These are phyloP conservation scores for Phytopythium mirpurense DNA, from an alignment of 352 stramenopile species.

Conservation along the genomic window DNA sequence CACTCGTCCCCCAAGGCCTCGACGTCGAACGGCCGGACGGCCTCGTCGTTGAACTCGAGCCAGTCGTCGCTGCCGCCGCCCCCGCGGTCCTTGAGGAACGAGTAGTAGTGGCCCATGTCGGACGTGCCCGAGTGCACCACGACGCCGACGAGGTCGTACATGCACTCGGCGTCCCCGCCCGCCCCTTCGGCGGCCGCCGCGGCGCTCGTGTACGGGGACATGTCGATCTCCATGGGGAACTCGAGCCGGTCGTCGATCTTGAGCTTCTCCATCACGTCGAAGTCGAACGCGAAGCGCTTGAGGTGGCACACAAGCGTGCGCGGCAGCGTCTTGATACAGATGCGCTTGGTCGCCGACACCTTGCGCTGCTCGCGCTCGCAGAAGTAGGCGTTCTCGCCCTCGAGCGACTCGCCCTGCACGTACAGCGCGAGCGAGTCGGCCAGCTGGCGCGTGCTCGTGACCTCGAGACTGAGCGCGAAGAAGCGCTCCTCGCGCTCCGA, in stretches of 20 bases:
- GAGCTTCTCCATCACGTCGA: constrained; percentile 83
- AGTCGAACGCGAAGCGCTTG: constrained; percentile 89
- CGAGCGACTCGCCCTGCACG: constrained; percentile 65
- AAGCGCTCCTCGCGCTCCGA: constrained; percentile 84
- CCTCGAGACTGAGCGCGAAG: constrained; percentile 75
- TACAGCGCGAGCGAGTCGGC: constrained; percentile 60
- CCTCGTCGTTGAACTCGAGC: constrained; percentile 92
- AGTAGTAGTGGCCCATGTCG: constrained; percentile 94
- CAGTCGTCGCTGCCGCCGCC: constrained; percentile 29
- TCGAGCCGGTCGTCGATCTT: constrained; percentile 86
- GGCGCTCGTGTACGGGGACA: constrained; percentile 87
- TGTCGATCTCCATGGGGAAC: constrained; percentile 86
- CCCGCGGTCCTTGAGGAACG: constrained; percentile 83
- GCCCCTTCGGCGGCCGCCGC: constrained; percentile 9
- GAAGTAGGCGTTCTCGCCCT: constrained; percentile 78
- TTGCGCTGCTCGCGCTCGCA: constrained; percentile 65
- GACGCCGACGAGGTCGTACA: constrained; percentile 90
- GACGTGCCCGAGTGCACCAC: constrained; percentile 91
- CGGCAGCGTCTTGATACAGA: constrained; percentile 76
- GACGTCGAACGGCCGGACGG: constrained; percentile 77
- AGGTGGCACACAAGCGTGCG: constrained; percentile 79
- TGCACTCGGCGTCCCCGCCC: constrained; percentile 8
- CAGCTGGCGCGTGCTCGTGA: constrained; percentile 65
- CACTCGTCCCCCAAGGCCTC: constrained; percentile 77
- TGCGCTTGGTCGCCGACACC: constrained; percentile 75